Evolutionary conservation across 2,329 filamentous ascomycete genomes (phyloP).

Genomic region (Botrytis fabae): DNA sequence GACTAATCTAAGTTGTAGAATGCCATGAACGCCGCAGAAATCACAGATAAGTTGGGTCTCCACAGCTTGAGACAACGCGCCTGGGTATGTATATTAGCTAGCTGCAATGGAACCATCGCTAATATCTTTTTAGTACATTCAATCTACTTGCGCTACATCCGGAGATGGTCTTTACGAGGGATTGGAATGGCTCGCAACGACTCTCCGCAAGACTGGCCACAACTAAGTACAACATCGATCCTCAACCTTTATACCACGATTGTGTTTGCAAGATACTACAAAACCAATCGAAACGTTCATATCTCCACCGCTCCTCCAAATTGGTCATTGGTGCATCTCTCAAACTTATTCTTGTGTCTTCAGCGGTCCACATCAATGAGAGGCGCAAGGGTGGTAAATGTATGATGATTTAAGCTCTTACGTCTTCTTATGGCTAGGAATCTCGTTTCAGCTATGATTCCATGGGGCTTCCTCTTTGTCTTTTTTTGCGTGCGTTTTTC

Average conservation of each 20-base stretch:
- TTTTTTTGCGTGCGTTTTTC: conserved; percentile 32
- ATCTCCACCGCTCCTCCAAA: conserved; percentile 37
- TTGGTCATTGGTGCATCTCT: conserved; percentile 39
- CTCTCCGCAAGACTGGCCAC: conserved; percentile 73
- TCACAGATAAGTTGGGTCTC: conserved; percentile 99
- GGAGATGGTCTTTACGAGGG: conserved; percentile 99
- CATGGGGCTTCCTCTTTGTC: conserved; percentile 33
- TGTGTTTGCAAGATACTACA: conserved; percentile 35
- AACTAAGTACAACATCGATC: conserved; percentile 49
- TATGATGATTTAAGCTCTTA: conserved; percentile 40
- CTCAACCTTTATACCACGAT: conserved; percentile 26
- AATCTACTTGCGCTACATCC: conserved; percentile 98
- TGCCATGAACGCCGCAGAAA: conserved; percentile 99
- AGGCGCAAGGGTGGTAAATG: conserved; percentile 43
- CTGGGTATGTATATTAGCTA: conserved; percentile 72
- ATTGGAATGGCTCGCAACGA: conserved; percentile 88
- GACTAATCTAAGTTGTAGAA: conserved; percentile 58
- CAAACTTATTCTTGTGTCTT: conserved; percentile 40
- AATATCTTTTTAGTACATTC: conserved; percentile 73
- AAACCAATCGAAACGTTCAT: conserved; percentile 40
- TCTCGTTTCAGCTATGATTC: conserved; percentile 34
- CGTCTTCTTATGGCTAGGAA: conserved; percentile 37
- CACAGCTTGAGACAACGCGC: conserved; percentile 98
- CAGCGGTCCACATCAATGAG: conserved; percentile 39
- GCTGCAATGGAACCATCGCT: conserved; percentile 21